These are phyloP conservation scores for Maudiozyma pseudohumilis DNA, from an alignment of 805 yeast species.

Conservation along the genomic window DNA sequence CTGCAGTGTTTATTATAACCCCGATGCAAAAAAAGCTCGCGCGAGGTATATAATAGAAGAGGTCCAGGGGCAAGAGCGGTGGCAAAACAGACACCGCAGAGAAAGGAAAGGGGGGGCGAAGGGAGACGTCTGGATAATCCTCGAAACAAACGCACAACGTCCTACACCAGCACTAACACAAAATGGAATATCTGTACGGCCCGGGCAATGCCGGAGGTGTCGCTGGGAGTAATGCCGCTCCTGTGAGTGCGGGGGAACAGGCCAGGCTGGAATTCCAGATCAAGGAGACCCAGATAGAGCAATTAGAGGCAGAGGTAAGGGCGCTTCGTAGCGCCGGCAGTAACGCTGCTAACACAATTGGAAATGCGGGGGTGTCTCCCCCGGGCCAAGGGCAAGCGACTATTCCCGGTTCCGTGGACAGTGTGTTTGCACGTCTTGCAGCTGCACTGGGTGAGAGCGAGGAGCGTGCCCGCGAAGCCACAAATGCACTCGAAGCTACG, in stretches of 20 bases:
- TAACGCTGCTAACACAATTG: conserved; percentile 9
- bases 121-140: too few species aligned
- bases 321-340: conserved; percentile 29
- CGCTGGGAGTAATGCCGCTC: too few species aligned
- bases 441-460: conserved; percentile 37
- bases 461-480: conserved; percentile 51
- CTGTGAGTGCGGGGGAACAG: not conserved
- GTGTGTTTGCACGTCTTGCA: conserved; percentile 40
- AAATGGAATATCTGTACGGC: too few species aligned
- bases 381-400: conserved; percentile 14
- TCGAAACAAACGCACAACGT: too few species aligned
- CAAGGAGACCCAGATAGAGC: conserved; percentile 43
- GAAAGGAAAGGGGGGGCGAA: too few species aligned
- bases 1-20: too few species aligned
- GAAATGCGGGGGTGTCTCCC: not conserved
- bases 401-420: conserved; percentile 37
- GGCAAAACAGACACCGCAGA: too few species aligned
- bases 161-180: too few species aligned
- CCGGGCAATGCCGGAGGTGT: too few species aligned
- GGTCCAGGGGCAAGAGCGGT: too few species aligned
- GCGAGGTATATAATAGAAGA: too few species aligned
- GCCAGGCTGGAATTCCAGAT: conserved; percentile 42
- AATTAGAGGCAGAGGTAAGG: conserved; percentile 37
- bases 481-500: conserved; percentile 51
- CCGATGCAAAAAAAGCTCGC: too few species aligned